Percentiles rank a stretch among this genome's conserved stretches.
Conservation (phyloP, 1,139 yeast species). For the Hemisphaericaspora lyxosophila region DNA sequence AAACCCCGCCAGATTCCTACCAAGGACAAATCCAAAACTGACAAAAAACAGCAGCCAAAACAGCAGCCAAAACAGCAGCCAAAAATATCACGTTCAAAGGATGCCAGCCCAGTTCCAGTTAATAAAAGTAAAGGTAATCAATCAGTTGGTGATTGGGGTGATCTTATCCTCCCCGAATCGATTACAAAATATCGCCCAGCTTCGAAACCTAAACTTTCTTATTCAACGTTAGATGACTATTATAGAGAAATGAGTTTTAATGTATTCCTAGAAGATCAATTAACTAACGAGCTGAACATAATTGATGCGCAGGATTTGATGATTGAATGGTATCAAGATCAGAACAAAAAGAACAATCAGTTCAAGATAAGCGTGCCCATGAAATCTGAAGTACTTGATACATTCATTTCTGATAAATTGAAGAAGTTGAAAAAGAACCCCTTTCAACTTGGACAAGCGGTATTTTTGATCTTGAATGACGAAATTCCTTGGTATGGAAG, state of each 20-base stretch:
- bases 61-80: too few species aligned
- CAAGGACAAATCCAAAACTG: too few species aligned
- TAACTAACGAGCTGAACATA: slow-evolving; percentile 36
- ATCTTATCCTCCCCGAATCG: slow-evolving; percentile 25
- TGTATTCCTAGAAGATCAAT: slow-evolving; percentile 59
- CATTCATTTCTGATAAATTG: slow-evolving; percentile 45
- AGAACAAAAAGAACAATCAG: slow-evolving; percentile 42
- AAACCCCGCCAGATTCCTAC: too few species aligned
- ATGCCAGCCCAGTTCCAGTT: slow-evolving; percentile 7
- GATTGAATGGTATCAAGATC: slow-evolving; percentile 55
- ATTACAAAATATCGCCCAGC: slow-evolving; percentile 30
- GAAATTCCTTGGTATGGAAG: slow-evolving; percentile 43
- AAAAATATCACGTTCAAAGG: too few species aligned
- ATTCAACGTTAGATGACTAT: slow-evolving; percentile 51
- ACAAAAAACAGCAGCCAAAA: too few species aligned
- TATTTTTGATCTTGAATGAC: slow-evolving; percentile 43
- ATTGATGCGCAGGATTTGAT: slow-evolving; percentile 38
- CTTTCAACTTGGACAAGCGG: slow-evolving; percentile 46
- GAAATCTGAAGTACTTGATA: slow-evolving; percentile 39
- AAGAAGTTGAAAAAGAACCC: slow-evolving; percentile 46
- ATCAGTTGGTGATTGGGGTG: slow-evolving; percentile 2
- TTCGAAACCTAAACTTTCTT: slow-evolving; percentile 42
- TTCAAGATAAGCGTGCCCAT: slow-evolving; percentile 36
- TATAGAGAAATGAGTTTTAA: slow-evolving; percentile 60
- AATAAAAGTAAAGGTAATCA: not conserved